Evolutionary conservation across 2,329 filamentous ascomycete species (phyloP).

Genomic region (Cytospora schulzeri): DNA sequence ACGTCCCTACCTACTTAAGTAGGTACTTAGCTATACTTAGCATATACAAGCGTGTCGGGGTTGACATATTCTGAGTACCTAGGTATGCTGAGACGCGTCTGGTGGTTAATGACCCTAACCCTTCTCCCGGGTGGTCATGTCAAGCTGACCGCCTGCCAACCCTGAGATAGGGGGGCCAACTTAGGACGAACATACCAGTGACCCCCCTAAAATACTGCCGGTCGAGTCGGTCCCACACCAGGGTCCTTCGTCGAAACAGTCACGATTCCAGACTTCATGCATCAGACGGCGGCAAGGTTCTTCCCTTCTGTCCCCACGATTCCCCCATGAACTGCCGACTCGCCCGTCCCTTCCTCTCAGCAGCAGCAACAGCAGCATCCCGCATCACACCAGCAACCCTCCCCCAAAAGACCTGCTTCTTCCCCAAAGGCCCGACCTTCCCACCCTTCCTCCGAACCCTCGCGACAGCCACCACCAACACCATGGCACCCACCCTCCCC

Average conservation of each 20-base stretch:
- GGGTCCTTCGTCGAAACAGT: constrained; percentile 17
- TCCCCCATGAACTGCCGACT: constrained; percentile 19
- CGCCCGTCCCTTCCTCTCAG: constrained; percentile 18
- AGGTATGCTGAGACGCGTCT: constrained; percentile 18
- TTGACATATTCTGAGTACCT: too few species aligned
- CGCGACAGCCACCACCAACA: constrained; percentile 5
- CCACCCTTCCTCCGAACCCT: background rate
- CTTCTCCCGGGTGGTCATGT: background rate
- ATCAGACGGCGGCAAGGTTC: background rate
- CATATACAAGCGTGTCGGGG: constrained; percentile 8
- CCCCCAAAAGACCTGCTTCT: background rate
- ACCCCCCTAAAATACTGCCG: constrained; percentile 3
- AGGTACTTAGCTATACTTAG: too few species aligned
- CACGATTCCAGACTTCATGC: constrained; percentile 4
- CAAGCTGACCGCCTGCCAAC: constrained; percentile 10
- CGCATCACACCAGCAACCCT: background rate
- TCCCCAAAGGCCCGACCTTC: background rate
- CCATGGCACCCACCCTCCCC: constrained; percentile 36
- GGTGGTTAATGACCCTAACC: constrained; percentile 6
- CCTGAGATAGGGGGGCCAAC: background rate
- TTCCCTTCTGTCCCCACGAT: background rate
- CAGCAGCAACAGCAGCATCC: constrained; percentile 4
- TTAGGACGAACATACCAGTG: too few species aligned
- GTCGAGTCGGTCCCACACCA: constrained; percentile 6
- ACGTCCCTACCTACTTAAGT: too few species aligned